phyloP scores from a whole-genome alignment of 768 basidiomycete species.

The Brasilioporus rufonigricans region DNA sequence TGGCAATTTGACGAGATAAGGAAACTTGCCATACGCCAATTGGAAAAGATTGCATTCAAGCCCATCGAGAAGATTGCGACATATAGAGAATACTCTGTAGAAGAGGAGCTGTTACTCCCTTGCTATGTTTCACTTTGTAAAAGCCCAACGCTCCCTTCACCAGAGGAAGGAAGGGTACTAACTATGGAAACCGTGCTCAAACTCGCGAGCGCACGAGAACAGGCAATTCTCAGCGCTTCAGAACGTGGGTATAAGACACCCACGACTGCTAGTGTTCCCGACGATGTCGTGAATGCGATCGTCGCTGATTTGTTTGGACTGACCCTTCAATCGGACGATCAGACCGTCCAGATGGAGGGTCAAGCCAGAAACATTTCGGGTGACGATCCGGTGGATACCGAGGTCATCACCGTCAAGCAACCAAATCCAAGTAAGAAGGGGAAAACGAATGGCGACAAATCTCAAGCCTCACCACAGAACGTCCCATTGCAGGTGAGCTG shows the following conservation, averaged over 20 bases:
- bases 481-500: constrained; percentile 1
- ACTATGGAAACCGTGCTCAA: constrained; percentile 54
- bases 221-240: constrained; percentile 34
- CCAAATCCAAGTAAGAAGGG: not conserved
- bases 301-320: constrained; percentile 35
- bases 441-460: not conserved
- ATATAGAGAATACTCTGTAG: constrained; percentile 54
- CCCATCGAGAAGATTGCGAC: constrained; percentile 53
- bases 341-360: not conserved
- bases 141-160: constrained; percentile 48
- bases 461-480: not conserved
- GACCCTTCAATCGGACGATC: constrained; percentile 3
- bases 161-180: constrained; percentile 54
- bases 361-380: not conserved
- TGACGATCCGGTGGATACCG: no score
- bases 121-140: constrained; percentile 52
- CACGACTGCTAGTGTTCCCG: constrained; percentile 22
- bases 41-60: constrained; percentile 45
- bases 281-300: constrained; percentile 27
- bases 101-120: constrained; percentile 46
- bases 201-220: constrained; percentile 55
- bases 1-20: constrained; percentile 58
- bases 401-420: not conserved
- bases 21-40: constrained; percentile 50
- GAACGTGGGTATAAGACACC: constrained; percentile 30